A percentile compares a stretch with the other conserved stretches of the same genome.
Conservation (phyloP, 768 basidiomycete species). For the Vararia minispora region DNA sequence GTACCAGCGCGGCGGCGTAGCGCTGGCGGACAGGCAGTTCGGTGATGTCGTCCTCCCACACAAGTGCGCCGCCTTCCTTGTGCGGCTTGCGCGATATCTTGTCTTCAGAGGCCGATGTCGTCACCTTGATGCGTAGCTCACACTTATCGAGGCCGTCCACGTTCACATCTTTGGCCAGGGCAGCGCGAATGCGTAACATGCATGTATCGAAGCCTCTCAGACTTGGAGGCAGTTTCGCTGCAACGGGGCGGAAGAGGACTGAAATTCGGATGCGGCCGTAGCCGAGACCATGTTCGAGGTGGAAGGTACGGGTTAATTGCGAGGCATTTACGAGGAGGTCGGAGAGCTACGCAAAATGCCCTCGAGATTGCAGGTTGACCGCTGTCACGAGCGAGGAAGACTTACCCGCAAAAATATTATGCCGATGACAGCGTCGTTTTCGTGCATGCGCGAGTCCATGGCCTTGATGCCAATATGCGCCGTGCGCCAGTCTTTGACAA, state of each 20-base stretch:
- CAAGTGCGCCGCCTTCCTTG: constrained; percentile 22
- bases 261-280: constrained; percentile 53
- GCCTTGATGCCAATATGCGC: constrained; percentile 56
- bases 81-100: constrained; percentile 28
- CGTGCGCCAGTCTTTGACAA: constrained; percentile 50
- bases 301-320: constrained; percentile 45
- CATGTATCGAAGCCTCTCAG: constrained; percentile 62
- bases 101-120: constrained; percentile 30
- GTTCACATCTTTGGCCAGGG: no score
- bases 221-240: constrained; percentile 42
- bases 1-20: constrained; percentile 32
- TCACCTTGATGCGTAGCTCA: constrained; percentile 29
- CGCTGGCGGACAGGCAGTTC: constrained; percentile 37
- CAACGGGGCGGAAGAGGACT: constrained; percentile 56
- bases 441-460: constrained; percentile 45
- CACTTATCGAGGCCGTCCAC: constrained; percentile 27
- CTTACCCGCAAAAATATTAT: constrained; percentile 46
- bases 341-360: constrained; percentile 16
- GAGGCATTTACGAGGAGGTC: constrained; percentile 30
- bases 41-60: constrained; percentile 27
- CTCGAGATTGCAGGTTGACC: background rate
- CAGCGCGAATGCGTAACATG: constrained; percentile 45
- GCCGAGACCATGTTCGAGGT: constrained; percentile 62
- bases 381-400: background rate
- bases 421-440: constrained; percentile 59